Percentiles rank a stretch among this genome's conserved stretches.
Evolutionary conservation across 2,329 filamentous ascomycete species (phyloP).

Genomic region (Colletotrichum caudatum): DNA sequence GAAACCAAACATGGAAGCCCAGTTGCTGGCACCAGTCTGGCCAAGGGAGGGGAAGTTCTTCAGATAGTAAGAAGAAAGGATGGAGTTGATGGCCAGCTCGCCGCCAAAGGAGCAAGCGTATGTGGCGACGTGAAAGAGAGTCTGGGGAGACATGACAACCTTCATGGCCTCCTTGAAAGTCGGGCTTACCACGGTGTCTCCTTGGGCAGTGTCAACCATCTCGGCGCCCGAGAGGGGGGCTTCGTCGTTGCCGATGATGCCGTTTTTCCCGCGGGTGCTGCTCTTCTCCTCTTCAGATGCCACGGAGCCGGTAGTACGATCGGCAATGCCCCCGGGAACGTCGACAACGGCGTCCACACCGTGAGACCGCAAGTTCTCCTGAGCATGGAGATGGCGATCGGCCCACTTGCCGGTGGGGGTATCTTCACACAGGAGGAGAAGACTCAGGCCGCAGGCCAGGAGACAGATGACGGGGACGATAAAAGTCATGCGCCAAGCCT

Average conservation of each 20-base stretch:
- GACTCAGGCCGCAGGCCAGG: constrained; percentile 71
- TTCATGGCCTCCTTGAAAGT: constrained; percentile 60
- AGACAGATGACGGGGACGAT: constrained; percentile 86
- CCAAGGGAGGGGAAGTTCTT: constrained; percentile 69
- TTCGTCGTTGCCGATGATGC: constrained; percentile 56
- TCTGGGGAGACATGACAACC: constrained; percentile 66
- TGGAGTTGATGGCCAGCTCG: constrained; percentile 72
- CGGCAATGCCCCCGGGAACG: constrained; percentile 63
- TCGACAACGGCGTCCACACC: constrained; percentile 64
- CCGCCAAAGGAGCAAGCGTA: constrained; percentile 74
- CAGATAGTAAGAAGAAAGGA: constrained; percentile 70
- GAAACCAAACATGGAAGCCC: constrained; percentile 81
- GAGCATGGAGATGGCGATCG: constrained; percentile 72
- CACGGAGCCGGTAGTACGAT: constrained; percentile 49
- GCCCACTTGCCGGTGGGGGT: constrained; percentile 87
- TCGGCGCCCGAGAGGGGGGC: constrained; percentile 61
- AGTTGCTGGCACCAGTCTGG: constrained; percentile 68
- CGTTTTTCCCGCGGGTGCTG: constrained; percentile 52
- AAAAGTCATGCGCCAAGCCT: constrained; percentile 88
- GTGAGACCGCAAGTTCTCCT: constrained; percentile 64
- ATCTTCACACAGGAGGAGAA: constrained; percentile 82
- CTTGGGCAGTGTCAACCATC: constrained; percentile 66
- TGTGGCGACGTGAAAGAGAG: constrained; percentile 65
- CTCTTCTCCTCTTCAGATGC: constrained; percentile 51
- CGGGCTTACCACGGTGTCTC: constrained; percentile 68